Base-by-base conservation (phyloP, 495 filamentous ascomycete genomes). In the Tuber melanosporum region DNA sequence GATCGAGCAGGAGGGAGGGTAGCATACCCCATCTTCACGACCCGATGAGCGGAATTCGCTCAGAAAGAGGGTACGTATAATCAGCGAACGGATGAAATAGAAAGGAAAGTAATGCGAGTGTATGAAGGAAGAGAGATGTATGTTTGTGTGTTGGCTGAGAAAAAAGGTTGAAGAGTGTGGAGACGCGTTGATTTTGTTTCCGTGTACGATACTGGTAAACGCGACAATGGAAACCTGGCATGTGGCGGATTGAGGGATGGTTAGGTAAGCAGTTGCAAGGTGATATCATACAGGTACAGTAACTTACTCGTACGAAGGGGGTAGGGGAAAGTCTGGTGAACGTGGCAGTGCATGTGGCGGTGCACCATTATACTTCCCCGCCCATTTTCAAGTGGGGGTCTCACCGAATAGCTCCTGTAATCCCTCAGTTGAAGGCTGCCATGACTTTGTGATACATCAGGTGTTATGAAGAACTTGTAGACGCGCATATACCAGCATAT, bases 161-260 rank as follows among this genome's bases (percentile, higher is more conserved):
- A 22, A 72, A 43, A 72, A 72, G 71, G 26, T 32, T 14, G 57
- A 17, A 66, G 57, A 17, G 57, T 66, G 57, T 66, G 57, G 57
- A 66, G 57, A 66, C 57, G 57, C 57, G 57, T 66, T 66, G 26
- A 66, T 17, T 66, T 36, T 66, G 57, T 66, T 66, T 66, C 57
- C 32, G 57, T 32, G 26, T 8, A 5, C 39, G 39, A 41, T 41
- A 43, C 9, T 10, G 42, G 42, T 19, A 66, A 66, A 66, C 57
- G 57, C 57, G 57, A 66, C 57, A 17, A 66, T 8, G 57, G 22
- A 57, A 22, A 12, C 26, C 8, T 10, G 10, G 14, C 32, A 8
- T 32, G 57, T 66, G 57, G 57, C 57, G 17, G 26, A 66, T 66
- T 26, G 26, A 36, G 10, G 2, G 26, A 66, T 36, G 57, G 26